Evolutionary conservation across 495 filamentous ascomycete species (phyloP).

Genomic region (Daldinia grandis): DNA sequence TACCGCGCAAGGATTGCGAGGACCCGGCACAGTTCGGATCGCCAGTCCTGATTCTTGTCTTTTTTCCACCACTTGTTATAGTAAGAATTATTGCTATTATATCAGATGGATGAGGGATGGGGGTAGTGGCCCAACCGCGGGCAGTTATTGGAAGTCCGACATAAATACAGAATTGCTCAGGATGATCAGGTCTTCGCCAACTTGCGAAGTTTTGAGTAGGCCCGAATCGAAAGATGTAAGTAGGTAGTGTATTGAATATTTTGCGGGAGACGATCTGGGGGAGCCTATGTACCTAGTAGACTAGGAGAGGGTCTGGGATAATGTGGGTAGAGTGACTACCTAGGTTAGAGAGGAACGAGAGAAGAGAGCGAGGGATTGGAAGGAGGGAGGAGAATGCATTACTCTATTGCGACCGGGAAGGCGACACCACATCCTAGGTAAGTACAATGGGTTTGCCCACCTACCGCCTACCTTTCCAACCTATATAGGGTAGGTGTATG

Average conservation of each 20-base stretch:
- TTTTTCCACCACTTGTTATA: slow-evolving; percentile 17
- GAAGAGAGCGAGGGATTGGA: not conserved
- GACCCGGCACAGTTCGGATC: slow-evolving; percentile 35
- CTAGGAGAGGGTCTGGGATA: slow-evolving; percentile 2
- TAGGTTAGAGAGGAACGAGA: not conserved
- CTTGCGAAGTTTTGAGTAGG: slow-evolving; percentile 34
- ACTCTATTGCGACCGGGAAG: slow-evolving; percentile 1
- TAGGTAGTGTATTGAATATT: not conserved
- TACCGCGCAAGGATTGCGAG: slow-evolving; percentile 37
- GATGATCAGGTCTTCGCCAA: slow-evolving; percentile 13
- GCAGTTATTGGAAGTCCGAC: not conserved
- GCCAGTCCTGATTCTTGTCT: slow-evolving; percentile 13
- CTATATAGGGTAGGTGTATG: not conserved
- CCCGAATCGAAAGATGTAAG: slow-evolving; percentile 40
- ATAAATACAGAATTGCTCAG: slow-evolving; percentile 8
- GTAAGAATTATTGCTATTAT: slow-evolving; percentile 7
- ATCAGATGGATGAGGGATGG: not conserved
- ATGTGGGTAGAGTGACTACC: slow-evolving; percentile 14
- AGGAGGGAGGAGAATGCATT: slow-evolving; percentile 5
- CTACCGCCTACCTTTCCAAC: not conserved
- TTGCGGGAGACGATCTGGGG: not conserved
- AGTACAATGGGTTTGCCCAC: not conserved
- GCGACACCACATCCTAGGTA: slow-evolving; percentile 2
- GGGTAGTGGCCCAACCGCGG: slow-evolving; percentile 5
- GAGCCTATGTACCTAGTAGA: not conserved